A percentile compares a stretch with the other conserved stretches of the same genome.
phyloP scores from a whole-genome alignment of 2,329 filamentous ascomycete species.

The Calonectria naviculata region DNA sequence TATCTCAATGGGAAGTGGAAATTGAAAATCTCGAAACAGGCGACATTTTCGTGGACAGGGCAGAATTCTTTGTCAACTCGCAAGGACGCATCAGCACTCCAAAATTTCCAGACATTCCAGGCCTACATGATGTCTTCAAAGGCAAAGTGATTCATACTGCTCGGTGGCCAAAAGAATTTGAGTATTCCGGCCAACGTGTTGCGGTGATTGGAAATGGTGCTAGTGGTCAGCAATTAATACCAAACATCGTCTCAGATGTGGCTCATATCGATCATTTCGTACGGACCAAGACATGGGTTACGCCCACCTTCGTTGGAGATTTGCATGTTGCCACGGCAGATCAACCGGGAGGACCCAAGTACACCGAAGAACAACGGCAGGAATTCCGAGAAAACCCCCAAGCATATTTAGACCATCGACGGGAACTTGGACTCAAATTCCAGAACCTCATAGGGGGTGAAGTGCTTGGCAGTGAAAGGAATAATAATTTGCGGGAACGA shows the following conservation, averaged over 20 bases:
- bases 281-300: not conserved
- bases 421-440: not conserved
- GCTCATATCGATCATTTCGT: not conserved
- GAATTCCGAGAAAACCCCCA: not conserved
- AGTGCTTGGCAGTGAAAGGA: not conserved
- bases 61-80: not conserved
- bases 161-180: not conserved
- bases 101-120: not conserved
- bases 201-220: slow-evolving; percentile 1
- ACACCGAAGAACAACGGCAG: not conserved
- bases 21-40: not conserved
- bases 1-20: not conserved
- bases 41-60: not conserved
- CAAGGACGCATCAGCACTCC: not conserved
- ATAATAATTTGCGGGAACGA: not conserved
- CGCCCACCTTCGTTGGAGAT: not conserved
- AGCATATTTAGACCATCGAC: not conserved
- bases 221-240: not conserved
- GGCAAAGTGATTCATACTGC: not conserved
- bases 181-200: not conserved
- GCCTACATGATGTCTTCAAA: not conserved
- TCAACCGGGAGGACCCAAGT: not conserved
- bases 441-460: not conserved
- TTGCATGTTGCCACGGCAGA: not conserved
- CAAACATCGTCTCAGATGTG: not conserved